phyloP scores from a whole-genome alignment of 306 rosid genomes.

The Cucurbita ficifolia region DNA sequence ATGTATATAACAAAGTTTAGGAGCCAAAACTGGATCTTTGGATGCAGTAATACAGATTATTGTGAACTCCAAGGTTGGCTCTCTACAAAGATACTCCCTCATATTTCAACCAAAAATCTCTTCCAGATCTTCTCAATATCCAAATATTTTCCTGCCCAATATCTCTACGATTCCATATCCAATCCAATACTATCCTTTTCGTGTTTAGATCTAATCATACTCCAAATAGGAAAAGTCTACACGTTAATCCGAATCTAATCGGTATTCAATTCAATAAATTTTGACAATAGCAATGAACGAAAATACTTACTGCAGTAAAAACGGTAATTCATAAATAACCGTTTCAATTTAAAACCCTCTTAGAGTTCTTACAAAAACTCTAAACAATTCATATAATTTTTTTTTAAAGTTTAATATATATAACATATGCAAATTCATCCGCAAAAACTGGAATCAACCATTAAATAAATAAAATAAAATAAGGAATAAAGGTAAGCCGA shows the following conservation, averaged over 20 bases:
- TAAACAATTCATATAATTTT: too few relatives aligned
- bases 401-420: not conserved
- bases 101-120: conserved; percentile 5
- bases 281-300: too few relatives aligned
- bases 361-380: too few relatives aligned
- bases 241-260: too few relatives aligned
- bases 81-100: not conserved
- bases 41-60: not conserved
- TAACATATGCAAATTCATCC: not conserved
- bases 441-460: not conserved
- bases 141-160: not conserved
- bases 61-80: conserved; percentile 4
- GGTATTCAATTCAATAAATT: too few relatives aligned
- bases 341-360: too few relatives aligned
- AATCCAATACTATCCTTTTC: not conserved
- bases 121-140: not conserved
- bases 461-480: not conserved
- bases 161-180: not conserved
- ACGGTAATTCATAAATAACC: too few relatives aligned
- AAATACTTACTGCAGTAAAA: too few relatives aligned
- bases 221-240: too few relatives aligned
- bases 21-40: conserved; percentile 6
- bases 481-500: not conserved
- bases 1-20: too few relatives aligned
- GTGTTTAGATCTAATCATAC: too few relatives aligned